Evolutionary conservation across 225 moss, liverwort and hornwort species (phyloP).

Genomic region (Takakia lepidozioides): DNA sequence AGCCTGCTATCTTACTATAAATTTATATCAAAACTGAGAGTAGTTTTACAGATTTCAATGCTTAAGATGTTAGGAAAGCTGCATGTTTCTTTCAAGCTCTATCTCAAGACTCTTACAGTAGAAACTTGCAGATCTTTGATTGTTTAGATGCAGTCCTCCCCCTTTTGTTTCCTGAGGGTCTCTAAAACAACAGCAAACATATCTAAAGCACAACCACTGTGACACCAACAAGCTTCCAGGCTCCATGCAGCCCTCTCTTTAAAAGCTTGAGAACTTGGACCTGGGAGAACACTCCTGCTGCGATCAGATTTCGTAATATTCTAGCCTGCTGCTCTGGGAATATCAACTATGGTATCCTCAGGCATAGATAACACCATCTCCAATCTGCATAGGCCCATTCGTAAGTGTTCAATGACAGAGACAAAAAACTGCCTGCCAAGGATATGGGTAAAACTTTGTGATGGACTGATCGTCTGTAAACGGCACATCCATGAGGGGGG

Average conservation of each 20-base stretch:
- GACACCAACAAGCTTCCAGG: slow-evolving; percentile 52
- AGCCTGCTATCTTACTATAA: too few relatives aligned
- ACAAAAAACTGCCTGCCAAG: too few relatives aligned
- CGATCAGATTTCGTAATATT: slow-evolving; percentile 56
- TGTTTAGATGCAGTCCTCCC: slow-evolving; percentile 70
- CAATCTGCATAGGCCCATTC: slow-evolving; percentile 62
- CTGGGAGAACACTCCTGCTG: slow-evolving; percentile 44
- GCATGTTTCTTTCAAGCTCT: too few relatives aligned
- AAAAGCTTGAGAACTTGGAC: slow-evolving; percentile 61
- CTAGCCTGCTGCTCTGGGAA: slow-evolving; percentile 75
- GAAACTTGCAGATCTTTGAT: too few relatives aligned
- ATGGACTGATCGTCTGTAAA: too few relatives aligned
- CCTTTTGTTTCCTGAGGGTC: slow-evolving; percentile 61
- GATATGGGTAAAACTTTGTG: too few relatives aligned
- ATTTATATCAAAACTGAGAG: too few relatives aligned
- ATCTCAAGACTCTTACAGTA: too few relatives aligned
- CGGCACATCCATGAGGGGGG: too few relatives aligned
- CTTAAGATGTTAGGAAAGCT: too few relatives aligned
- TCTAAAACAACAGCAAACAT: slow-evolving; percentile 65
- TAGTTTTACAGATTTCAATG: too few relatives aligned
- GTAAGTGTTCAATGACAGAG: too few relatives aligned
- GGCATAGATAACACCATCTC: slow-evolving; percentile 56
- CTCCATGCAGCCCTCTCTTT: slow-evolving; percentile 54
- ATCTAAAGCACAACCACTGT: slow-evolving; percentile 51
- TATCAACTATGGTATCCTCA: slow-evolving; percentile 77